Percentiles rank a stretch among this genome's conserved stretches.
These are phyloP conservation scores for Perilla frutescens DNA, from an alignment of 257 asterid genomes.

Conservation along the genomic window DNA sequence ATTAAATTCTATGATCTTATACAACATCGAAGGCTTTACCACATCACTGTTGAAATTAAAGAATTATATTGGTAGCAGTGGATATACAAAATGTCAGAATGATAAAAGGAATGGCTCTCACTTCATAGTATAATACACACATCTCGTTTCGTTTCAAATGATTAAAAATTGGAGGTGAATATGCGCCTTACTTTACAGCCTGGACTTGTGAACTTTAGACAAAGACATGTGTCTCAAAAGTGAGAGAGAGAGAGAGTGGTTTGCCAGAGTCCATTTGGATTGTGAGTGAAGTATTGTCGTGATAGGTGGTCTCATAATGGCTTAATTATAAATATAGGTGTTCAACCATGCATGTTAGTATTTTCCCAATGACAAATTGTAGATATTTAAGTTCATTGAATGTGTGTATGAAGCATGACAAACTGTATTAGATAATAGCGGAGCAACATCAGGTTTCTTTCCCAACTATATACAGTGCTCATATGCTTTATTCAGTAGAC, in stretches of 20 bases:
- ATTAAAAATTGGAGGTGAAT: conserved; percentile 6
- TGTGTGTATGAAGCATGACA: neutral
- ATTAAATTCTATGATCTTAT: no score
- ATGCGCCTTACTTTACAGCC: conserved; percentile 28
- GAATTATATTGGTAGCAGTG: neutral
- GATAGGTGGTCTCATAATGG: neutral
- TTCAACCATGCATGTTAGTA: neutral
- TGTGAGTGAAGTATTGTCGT: neutral
- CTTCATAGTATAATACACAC: neutral
- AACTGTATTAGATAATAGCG: no score
- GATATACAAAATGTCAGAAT: neutral
- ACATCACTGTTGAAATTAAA: neutral
- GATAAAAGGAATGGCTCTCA: neutral
- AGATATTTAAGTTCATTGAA: conserved; percentile 43
- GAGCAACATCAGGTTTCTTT: no score
- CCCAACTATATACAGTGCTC: no score
- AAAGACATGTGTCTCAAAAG: conserved; percentile 33
- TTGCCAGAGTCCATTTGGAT: conserved; percentile 22
- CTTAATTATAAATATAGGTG: neutral
- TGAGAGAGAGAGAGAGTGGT: conserved; percentile 27
- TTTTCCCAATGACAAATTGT: conserved; percentile 2
- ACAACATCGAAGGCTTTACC: no score
- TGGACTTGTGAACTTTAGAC: conserved; percentile 37
- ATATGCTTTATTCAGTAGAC: no score
- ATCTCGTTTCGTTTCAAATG: neutral